These are phyloP conservation scores for Turritis glabra DNA, from an alignment of 345 rosid genomes.

Conservation along the genomic window DNA sequence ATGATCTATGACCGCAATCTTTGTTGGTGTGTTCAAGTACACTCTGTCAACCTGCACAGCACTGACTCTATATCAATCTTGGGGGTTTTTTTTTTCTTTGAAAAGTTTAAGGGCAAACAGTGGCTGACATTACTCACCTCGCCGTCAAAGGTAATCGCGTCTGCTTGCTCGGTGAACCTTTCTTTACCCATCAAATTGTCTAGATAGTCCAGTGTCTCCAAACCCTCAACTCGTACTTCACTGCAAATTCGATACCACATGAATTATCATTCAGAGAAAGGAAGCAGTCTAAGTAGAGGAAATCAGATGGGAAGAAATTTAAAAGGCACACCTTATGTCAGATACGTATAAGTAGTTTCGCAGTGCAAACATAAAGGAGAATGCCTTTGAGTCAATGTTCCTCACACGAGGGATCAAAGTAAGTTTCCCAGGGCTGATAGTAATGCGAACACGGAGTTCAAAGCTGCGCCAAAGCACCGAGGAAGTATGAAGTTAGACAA, in stretches of 20 bases:
- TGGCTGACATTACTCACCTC: conserved; percentile 54
- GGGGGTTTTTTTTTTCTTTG: background rate
- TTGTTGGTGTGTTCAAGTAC: conserved; percentile 86
- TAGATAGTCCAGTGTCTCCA: conserved; percentile 96
- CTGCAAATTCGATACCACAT: conserved; percentile 53
- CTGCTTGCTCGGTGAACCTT: conserved; percentile 94
- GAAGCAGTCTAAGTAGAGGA: background rate
- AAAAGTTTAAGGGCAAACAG: background rate
- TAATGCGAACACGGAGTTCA: conserved; percentile 80
- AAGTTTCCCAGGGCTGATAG: conserved; percentile 78
- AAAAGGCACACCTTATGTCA: conserved; percentile 73
- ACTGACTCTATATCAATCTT: conserved; percentile 4
- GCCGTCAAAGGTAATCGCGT: conserved; percentile 91
- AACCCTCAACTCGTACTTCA: conserved; percentile 95
- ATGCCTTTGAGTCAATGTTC: conserved; percentile 77
- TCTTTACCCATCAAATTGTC: conserved; percentile 68
- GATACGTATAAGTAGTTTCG: conserved; percentile 82
- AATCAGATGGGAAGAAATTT: background rate
- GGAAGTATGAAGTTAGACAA: conserved; percentile 17
- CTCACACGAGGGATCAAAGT: conserved; percentile 91
- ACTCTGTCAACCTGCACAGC: conserved; percentile 67
- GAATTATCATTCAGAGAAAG: background rate
- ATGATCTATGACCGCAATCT: conserved; percentile 93
- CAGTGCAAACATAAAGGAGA: conserved; percentile 75
- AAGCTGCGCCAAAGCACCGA: conserved; percentile 54